phyloP scores from a whole-genome alignment of 352 stramenopile genomes.

The Globisporangium parvum region DNA sequence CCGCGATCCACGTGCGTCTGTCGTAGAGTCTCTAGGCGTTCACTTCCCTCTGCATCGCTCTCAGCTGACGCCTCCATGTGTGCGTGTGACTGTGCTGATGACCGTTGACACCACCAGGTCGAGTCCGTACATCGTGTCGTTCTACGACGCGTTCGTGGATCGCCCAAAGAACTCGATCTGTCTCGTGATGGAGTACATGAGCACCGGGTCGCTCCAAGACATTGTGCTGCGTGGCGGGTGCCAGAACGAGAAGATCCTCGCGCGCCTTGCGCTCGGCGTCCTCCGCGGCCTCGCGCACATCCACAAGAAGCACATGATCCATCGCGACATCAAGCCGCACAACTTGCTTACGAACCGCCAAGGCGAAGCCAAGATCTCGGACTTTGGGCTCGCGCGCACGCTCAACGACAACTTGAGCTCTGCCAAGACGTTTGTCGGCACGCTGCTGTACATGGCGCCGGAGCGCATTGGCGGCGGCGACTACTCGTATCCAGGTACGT shows the following conservation, averaged over 20 bases:
- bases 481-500: conserved; percentile 82
- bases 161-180: conserved; percentile 84
- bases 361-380: conserved; percentile 86
- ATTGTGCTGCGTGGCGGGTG: conserved; percentile 80
- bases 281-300: conserved; percentile 82
- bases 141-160: conserved; percentile 91
- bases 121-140: conserved; percentile 88
- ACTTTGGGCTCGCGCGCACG: conserved; percentile 81
- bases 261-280: conserved; percentile 62
- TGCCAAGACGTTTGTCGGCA: conserved; percentile 92
- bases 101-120: conserved; percentile 22
- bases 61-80: not conserved
- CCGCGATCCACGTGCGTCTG: conserved; percentile 31
- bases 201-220: conserved; percentile 87
- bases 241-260: conserved; percentile 78
- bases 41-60: too few species aligned
- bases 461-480: conserved; percentile 89
- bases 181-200: conserved; percentile 93
- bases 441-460: conserved; percentile 92
- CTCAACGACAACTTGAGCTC: conserved; percentile 66
- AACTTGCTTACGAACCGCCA: conserved; percentile 86
- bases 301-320: conserved; percentile 85
- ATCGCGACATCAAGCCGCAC: conserved; percentile 91
- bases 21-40: too few species aligned
- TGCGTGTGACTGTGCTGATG: not conserved